Base-by-base conservation (phyloP, 164 flowering plant genomes). In the Cinnamomum chago region DNA sequence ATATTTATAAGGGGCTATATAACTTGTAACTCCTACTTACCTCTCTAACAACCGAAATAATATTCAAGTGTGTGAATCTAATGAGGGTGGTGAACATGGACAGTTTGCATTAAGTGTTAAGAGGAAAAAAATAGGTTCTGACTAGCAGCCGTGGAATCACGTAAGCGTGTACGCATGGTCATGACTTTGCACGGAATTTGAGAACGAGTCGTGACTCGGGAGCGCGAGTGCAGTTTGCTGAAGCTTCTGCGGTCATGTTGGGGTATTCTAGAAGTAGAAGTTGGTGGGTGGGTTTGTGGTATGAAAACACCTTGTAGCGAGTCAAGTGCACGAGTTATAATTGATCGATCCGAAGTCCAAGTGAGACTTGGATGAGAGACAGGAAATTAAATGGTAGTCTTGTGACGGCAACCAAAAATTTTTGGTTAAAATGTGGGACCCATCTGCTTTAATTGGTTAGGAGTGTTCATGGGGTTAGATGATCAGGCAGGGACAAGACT, bases 161-260 rank as follows among this genome's bases (percentile, higher is more conserved):
- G 60, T 55, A 55, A 55, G 60, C 60, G 60, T 55, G 60, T 55
- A 55, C 60, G 60, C 60, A 55, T 15, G 60, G 60, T 55, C 60
- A 55, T 5, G 60, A 55, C n/a, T 55, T 55, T 11, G 60, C 60
- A 55, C 3, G 4, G 17, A 12, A 55, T 55, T 55, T 20, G n/a
- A 55, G 60, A 55, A 55, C n/a, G 60, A 55, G 60, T 55, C 60
- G n/a, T 55, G 60, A 55, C 60, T 55, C 60, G n/a, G 60, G 20
- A 15, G n/a, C 0, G 4, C 60, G 60, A 55, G 60, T 55, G 47
- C 60, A 55, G 20, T 55, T 55, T n/a, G 5, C 3, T 3, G 60
- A 55, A 55, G 60, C n/a, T 55, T 55, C 60, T 20, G 4, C 20
- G n/a, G 60, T 55, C n/a, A 40, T 17, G 20, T 17, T 52, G 27